Evolutionary conservation across 2,329 filamentous ascomycete genomes (phyloP).

Genomic region (Calonectria ilicicola): DNA sequence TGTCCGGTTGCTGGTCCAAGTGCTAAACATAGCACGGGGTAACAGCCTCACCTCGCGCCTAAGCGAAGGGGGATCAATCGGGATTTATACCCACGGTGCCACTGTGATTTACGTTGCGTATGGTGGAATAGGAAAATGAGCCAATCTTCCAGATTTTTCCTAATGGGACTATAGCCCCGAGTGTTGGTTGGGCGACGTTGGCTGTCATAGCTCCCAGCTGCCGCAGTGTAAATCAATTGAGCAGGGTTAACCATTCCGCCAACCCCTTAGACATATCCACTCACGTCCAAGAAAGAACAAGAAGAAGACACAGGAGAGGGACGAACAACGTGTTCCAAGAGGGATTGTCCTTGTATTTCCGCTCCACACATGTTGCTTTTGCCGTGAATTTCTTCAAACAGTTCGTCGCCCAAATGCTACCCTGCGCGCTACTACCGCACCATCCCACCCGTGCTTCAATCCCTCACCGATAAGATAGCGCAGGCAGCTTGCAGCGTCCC

Average conservation of each 20-base stretch:
- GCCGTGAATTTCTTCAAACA: neutral
- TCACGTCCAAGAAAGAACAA: neutral
- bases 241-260: neutral
- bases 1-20: neutral
- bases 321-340: neutral
- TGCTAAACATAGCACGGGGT: neutral
- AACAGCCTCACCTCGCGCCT: neutral
- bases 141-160: neutral
- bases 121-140: neutral
- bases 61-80: conserved; percentile 9
- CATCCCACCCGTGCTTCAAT: conserved; percentile 10
- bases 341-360: conserved; percentile 1
- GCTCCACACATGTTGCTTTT: neutral
- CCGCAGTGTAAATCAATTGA: conserved; percentile 15
- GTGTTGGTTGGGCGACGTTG: conserved; percentile 12
- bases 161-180: neutral
- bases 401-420: neutral
- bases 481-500: neutral
- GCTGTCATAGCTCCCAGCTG: neutral
- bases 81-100: neutral
- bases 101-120: neutral
- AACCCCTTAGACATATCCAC: neutral
- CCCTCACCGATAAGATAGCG: conserved; percentile 38
- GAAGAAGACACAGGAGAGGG: neutral
- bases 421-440: conserved; percentile 16